Conservation (phyloP, 148 eudicot species). For the Selenicereus undatus region DNA sequence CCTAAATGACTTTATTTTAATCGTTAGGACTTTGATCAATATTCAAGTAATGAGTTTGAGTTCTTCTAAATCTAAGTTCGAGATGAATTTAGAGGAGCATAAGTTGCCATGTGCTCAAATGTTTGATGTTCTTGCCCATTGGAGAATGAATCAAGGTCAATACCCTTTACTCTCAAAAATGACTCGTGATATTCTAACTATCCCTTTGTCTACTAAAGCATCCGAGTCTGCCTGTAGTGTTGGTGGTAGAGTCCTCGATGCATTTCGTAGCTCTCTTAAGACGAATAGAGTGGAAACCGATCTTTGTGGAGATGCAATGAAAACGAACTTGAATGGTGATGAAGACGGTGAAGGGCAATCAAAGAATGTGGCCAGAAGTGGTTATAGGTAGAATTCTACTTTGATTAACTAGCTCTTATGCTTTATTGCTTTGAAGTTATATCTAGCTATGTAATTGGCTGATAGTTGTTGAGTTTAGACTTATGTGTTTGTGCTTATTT, state of each 20-base stretch:
- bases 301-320: too few species aligned
- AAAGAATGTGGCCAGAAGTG: too few species aligned
- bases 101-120: neutral
- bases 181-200: neutral
- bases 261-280: neutral
- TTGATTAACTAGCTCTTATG: too few species aligned
- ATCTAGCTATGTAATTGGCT: too few species aligned
- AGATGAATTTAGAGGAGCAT: neutral
- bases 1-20: neutral
- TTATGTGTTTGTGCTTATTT: too few species aligned
- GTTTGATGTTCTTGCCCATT: neutral
- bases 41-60: neutral
- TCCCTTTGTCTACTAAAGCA: neutral
- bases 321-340: too few species aligned
- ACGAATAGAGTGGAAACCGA: neutral
- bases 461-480: too few species aligned
- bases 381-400: too few species aligned
- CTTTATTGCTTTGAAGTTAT: too few species aligned
- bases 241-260: neutral
- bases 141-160: neutral
- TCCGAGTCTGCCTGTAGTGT: neutral
- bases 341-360: too few species aligned
- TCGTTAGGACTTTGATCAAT: neutral
- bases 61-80: neutral
- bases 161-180: neutral